phyloP scores from a whole-genome alignment of 2,329 filamentous ascomycete genomes.

The Fusarium pseudocircinatum region DNA sequence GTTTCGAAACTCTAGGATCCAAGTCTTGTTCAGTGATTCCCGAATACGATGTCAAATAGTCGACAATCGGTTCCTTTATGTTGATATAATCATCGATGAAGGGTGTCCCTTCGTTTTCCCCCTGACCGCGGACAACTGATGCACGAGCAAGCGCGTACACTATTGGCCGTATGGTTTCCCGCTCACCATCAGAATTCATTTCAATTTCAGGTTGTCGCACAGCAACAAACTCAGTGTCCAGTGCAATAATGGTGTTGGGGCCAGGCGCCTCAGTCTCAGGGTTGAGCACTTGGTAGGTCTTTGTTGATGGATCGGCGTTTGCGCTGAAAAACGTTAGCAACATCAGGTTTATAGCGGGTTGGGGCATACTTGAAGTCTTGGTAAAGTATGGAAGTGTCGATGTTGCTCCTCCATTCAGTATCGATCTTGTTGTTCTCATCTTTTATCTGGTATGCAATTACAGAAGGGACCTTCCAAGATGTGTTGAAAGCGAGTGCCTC shows the following conservation, averaged over 20 bases:
- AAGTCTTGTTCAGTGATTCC: constrained; percentile 89
- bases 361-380: constrained; percentile 66
- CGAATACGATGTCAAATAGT: constrained; percentile 94
- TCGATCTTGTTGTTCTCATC: constrained; percentile 84
- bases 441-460: constrained; percentile 87
- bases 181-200: constrained; percentile 90
- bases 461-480: constrained; percentile 90
- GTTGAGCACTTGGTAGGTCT: constrained; percentile 69
- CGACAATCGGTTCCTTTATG: constrained; percentile 89
- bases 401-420: constrained; percentile 81
- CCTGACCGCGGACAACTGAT: constrained; percentile 85
- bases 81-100: constrained; percentile 99
- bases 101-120: constrained; percentile 79
- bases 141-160: constrained; percentile 93
- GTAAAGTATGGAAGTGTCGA: constrained; percentile 88
- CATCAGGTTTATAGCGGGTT: background rate
- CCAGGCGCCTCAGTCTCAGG: constrained; percentile 71
- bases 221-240: constrained; percentile 97
- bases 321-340: constrained; percentile 47
- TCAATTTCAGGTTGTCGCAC: constrained; percentile 94
- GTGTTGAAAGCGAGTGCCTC: constrained; percentile 92
- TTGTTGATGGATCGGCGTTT: constrained; percentile 51
- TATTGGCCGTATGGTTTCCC: constrained; percentile 90
- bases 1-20: constrained; percentile 78
- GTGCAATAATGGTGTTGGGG: constrained; percentile 79